These are phyloP conservation scores for Solanum piurae DNA, from an alignment of 257 asterid species.

Conservation along the genomic window DNA sequence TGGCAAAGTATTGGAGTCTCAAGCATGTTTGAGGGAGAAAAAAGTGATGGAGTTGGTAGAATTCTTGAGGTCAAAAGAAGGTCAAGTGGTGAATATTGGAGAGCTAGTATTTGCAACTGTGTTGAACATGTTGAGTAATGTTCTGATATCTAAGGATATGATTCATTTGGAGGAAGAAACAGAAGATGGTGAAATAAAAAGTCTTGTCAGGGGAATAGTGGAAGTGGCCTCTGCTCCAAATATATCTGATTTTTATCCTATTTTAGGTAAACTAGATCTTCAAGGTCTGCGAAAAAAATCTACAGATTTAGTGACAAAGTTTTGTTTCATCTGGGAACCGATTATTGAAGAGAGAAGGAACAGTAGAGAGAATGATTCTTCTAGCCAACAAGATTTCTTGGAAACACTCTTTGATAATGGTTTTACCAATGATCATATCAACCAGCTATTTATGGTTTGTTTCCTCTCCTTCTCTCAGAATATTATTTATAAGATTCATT, in stretches of 20 bases:
- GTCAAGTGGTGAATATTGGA: constrained; percentile 9
- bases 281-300: constrained; percentile 27
- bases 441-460: constrained; percentile 24
- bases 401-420: constrained; percentile 12
- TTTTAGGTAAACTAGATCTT: constrained; percentile 18
- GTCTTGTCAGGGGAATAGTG: constrained; percentile 1
- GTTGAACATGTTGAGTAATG: constrained; percentile 25
- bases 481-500: neutral
- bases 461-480: neutral
- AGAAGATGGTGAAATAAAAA: constrained; percentile 7
- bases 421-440: constrained; percentile 19
- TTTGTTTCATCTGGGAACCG: constrained; percentile 20
- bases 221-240: constrained; percentile 12
- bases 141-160: constrained; percentile 18
- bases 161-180: constrained; percentile 8
- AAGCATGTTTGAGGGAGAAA: constrained; percentile 7
- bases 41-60: constrained; percentile 25
- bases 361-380: neutral
- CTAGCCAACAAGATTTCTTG: constrained; percentile 13
- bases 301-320: neutral
- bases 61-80: constrained; percentile 16
- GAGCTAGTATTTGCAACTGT: constrained; percentile 18
- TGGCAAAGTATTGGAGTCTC: constrained; percentile 13
- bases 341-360: constrained; percentile 18
- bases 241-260: constrained; percentile 30